A percentile compares a stretch with the other conserved stretches of the same genome.
phyloP scores from a whole-genome alignment of 176 grass and related monocot species.

The Avena sativa region DNA sequence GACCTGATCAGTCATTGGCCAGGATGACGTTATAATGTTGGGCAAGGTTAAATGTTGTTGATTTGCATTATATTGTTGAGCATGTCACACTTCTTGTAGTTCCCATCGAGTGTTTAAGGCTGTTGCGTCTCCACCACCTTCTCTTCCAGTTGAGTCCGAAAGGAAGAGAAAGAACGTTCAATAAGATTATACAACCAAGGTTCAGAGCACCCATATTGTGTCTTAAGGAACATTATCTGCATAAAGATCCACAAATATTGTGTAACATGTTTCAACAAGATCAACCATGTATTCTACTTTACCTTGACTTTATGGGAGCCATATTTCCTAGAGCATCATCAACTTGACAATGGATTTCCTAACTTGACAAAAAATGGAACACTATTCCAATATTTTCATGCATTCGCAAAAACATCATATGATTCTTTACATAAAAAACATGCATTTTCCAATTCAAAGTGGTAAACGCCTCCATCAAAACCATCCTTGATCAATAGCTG shows the following conservation, averaged over 20 bases:
- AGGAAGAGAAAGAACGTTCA: background rate
- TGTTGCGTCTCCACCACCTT: conserved; percentile 56
- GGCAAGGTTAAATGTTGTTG: conserved; percentile 38
- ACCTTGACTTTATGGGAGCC: too few species aligned
- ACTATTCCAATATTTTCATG: too few species aligned
- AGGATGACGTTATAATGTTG: conserved; percentile 51
- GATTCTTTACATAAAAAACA: too few species aligned
- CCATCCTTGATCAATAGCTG: too few species aligned
- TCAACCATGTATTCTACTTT: too few species aligned
- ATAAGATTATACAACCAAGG: background rate
- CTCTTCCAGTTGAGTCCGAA: conserved; percentile 55
- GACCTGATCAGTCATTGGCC: conserved; percentile 36
- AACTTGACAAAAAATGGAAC: too few species aligned
- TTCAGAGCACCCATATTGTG: background rate
- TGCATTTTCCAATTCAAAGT: too few species aligned
- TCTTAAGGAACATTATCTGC: background rate
- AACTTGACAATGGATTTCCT: too few species aligned
- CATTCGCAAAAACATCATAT: too few species aligned
- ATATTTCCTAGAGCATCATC: too few species aligned
- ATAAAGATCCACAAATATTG: conserved; percentile 4
- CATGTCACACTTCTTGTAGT: conserved; percentile 54
- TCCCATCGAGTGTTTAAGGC: conserved; percentile 43
- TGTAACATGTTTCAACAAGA: too few species aligned
- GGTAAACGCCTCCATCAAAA: too few species aligned
- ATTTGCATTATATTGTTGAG: conserved; percentile 46